A percentile compares a stretch with the other conserved stretches of the same genome.
Conservation (phyloP, 441 rosid species). For the Oxalis stricta region DNA sequence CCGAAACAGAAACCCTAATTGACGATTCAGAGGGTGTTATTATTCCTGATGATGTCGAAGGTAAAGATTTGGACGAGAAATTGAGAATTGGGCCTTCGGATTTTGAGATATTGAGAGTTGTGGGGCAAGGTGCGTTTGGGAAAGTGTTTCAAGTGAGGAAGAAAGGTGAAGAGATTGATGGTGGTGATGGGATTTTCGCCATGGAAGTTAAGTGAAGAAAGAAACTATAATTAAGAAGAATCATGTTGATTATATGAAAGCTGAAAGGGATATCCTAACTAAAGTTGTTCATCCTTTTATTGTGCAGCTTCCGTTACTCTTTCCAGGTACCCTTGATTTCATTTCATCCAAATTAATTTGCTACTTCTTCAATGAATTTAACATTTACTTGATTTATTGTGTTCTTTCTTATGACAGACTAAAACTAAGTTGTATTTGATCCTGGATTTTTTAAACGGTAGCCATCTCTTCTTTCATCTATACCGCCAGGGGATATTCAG, state of each 20-base stretch:
- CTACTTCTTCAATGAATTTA: not conserved
- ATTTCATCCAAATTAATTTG: no score
- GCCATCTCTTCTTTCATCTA: conserved; percentile 76
- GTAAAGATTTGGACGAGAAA: not conserved
- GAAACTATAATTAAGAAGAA: conserved; percentile 52
- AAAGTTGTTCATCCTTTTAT: conserved; percentile 56
- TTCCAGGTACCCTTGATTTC: conserved; percentile 36
- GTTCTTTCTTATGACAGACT: conserved; percentile 43
- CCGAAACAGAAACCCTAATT: conserved; percentile 14
- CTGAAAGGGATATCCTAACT: conserved; percentile 64
- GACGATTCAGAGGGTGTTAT: no score
- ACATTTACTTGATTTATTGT: not conserved
- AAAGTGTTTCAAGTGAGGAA: conserved; percentile 59
- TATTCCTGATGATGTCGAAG: conserved; percentile 2
- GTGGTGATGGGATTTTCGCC: conserved; percentile 47
- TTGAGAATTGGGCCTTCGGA: conserved; percentile 35
- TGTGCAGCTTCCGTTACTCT: conserved; percentile 60
- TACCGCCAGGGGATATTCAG: conserved; percentile 63
- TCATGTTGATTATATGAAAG: conserved; percentile 67
- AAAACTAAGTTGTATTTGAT: conserved; percentile 64
- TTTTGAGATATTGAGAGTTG: conserved; percentile 53
- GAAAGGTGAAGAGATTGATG: conserved; percentile 10
- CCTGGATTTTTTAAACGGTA: conserved; percentile 64
- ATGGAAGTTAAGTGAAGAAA: conserved; percentile 77
- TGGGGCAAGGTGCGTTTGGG: conserved; percentile 69